phyloP scores from a whole-genome alignment of 345 rosid genomes.

The Aegle marmelos region DNA sequence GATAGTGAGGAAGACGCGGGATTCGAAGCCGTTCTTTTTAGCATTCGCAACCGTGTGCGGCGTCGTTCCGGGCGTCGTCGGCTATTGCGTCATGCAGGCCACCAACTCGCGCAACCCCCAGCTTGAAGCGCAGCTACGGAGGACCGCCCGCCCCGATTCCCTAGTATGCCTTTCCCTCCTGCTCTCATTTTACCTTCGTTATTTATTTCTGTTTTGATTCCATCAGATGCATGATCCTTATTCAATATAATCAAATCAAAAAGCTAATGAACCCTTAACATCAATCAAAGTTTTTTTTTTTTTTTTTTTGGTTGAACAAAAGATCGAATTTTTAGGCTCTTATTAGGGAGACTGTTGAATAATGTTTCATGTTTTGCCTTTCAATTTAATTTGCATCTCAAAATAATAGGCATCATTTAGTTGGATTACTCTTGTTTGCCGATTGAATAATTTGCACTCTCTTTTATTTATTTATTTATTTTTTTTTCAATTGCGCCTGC shows the following conservation, averaged over 20 bases:
- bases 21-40: constrained; percentile 83
- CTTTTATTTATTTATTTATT: too few relatives aligned
- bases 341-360: background rate
- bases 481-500: background rate
- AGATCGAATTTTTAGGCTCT: background rate
- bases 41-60: constrained; percentile 88
- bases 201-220: background rate
- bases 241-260: background rate
- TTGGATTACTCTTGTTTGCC: background rate
- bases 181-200: background rate
- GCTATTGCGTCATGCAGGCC: constrained; percentile 86
- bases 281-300: background rate
- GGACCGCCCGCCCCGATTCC: constrained; percentile 76
- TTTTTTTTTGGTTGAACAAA: background rate
- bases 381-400: background rate
- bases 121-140: constrained; percentile 84
- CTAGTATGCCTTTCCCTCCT: constrained; percentile 32
- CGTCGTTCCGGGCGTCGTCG: constrained; percentile 81
- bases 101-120: constrained; percentile 70
- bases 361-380: background rate
- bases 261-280: background rate
- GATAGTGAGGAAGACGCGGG: constrained; percentile 73
- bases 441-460: background rate
- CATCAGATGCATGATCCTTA: background rate
- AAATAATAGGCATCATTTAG: background rate